Percentiles rank a stretch among this genome's conserved stretches.
These are phyloP conservation scores for Trametes sanguinea DNA, from an alignment of 768 basidiomycete species.

Conservation along the genomic window DNA sequence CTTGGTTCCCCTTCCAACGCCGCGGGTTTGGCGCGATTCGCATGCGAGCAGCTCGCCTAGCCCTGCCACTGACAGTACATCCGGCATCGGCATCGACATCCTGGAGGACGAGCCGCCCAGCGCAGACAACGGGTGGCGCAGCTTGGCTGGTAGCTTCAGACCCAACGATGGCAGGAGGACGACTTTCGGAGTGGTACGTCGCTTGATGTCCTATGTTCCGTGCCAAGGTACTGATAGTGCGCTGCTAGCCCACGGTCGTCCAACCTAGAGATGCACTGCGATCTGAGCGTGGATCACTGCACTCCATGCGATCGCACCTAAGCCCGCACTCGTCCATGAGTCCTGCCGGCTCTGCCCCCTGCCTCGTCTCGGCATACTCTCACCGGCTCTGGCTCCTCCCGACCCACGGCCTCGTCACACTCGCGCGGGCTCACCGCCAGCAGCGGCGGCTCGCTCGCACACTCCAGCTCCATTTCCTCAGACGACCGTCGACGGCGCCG, in stretches of 20 bases:
- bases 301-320: constrained; percentile 62
- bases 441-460: constrained; percentile 40
- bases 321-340: constrained; percentile 41
- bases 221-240: background rate
- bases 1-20: constrained; percentile 33
- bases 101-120: constrained; percentile 70
- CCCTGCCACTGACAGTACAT: constrained; percentile 21
- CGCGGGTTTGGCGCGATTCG: constrained; percentile 39
- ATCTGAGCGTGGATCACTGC: constrained; percentile 68
- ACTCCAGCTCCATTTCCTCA: constrained; percentile 56
- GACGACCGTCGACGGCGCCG: constrained; percentile 44
- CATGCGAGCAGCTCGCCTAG: constrained; percentile 21
- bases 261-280: constrained; percentile 42
- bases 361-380: constrained; percentile 45
- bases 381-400: constrained; percentile 56
- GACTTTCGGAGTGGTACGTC: constrained; percentile 66
- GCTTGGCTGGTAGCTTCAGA: constrained; percentile 45
- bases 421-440: constrained; percentile 33
- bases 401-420: constrained; percentile 43
- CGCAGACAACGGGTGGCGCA: constrained; percentile 63
- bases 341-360: constrained; percentile 54
- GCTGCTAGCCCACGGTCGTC: constrained; percentile 44
- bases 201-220: constrained; percentile 19
- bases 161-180: constrained; percentile 39
- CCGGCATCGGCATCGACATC: constrained; percentile 52